Evolutionary conservation across 2,329 filamentous ascomycete genomes (phyloP), one percentile per base, ranked within the genome.

Genomic region (Ophiostoma montium): DNA sequence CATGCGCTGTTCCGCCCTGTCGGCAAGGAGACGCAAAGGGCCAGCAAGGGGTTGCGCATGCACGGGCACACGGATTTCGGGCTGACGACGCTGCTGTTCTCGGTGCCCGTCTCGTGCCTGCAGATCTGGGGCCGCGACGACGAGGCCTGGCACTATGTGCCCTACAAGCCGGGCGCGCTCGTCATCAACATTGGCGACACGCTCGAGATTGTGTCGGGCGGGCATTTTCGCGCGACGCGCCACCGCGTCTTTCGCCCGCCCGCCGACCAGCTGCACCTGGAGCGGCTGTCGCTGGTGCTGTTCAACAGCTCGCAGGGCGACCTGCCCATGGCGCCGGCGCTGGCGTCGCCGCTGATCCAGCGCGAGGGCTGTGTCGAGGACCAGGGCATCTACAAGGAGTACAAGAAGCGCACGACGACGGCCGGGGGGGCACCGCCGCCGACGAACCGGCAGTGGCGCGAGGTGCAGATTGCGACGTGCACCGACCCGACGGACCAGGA

Each of bases 21-120:
- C 57, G 56, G 57, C 62, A 59, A 52, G 60, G 61, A 54, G 55
- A 58, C 51, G 50, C 58, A 54, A 18, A 57, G 60, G 45, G 56
- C 65, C 53, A 57, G 60, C 55, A 57, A 65, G 53, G 61, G 67
- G 53, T 57, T 69, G 41, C 64, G 67, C 50, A 70, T 70, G 58
- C 63, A 69, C 32, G 68, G 67, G 2, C 70, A 73, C 58, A 71
- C 68, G 0, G 69, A 73, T 49, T 71, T 69, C 46, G 70, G 69
- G 7, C 61, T 65, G 7, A 63, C 69, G 0, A 73, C 69, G 0
- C 55, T 70, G 12, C 60, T 72, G 0, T 72, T 70, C 60, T 67
- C 63, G 2, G 68, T 71, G 16, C 66, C 69, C 2, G 64, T 73
- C 15, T 67, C 68, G 0, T 68, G 66, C 1, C 61, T 73, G 2